These are phyloP conservation scores for Clonostachys rosea DNA, from an alignment of 2,329 filamentous ascomycete species.

Conservation along the genomic window DNA sequence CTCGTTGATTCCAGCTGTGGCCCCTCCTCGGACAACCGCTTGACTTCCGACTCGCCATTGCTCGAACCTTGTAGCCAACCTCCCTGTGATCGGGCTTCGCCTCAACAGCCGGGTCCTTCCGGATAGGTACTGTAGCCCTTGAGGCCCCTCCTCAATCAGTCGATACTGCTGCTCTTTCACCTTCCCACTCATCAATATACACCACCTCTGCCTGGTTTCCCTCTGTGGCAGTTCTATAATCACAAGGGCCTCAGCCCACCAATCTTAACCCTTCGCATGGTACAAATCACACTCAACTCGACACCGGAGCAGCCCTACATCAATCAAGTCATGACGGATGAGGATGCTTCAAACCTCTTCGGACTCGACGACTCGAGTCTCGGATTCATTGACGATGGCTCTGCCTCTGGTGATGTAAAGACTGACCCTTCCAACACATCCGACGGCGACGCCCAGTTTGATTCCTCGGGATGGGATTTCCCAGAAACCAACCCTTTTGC, in stretches of 20 bases:
- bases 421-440: constrained; percentile 12
- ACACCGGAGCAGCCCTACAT: constrained; percentile 4
- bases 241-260: too few species aligned
- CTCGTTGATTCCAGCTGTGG: too few species aligned
- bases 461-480: constrained; percentile 41
- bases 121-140: too few species aligned
- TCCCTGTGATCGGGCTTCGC: too few species aligned
- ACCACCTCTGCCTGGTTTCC: background rate
- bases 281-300: too few species aligned
- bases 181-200: constrained; percentile 12
- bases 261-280: too few species aligned
- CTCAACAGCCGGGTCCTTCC: too few species aligned
- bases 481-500: constrained; percentile 39
- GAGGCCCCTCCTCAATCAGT: too few species aligned
- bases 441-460: constrained; percentile 18
- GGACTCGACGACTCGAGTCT: constrained; percentile 37
- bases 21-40: too few species aligned
- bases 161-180: background rate
- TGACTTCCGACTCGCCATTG: too few species aligned
- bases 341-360: constrained; percentile 33
- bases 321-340: constrained; percentile 26
- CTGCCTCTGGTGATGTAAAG: constrained; percentile 11
- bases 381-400: constrained; percentile 26
- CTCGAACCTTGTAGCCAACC: too few species aligned
- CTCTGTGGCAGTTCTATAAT: too few species aligned